Evolutionary conservation across 495 filamentous ascomycete species (phyloP), one percentile per base, ranked within the genome.

Genomic region (Aspergillus sparsus): DNA sequence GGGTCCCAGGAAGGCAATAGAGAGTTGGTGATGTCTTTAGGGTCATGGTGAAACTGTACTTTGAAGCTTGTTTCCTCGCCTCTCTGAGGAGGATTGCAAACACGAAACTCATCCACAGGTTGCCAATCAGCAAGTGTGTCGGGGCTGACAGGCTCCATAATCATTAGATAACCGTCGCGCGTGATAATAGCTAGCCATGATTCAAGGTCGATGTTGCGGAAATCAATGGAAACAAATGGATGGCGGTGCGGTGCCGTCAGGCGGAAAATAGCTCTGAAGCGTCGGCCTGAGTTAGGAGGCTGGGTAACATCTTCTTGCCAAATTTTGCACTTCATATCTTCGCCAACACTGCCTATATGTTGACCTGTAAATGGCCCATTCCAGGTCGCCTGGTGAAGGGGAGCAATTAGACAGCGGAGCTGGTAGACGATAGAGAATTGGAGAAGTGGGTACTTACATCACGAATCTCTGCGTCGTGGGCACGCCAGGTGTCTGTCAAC

Each of bases 231-330:
- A 62, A 92, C 83, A 74, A 86, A 88, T 12, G 89, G 84, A 58
- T 86, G 72, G 32, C 84, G 75, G 27, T 85, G 80, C 27, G 77
- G 74, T 35, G 87, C 81, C 44, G 78, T 74, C 66, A 85, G 75
- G 42, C 81, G 79, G 62, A 79, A 83, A 63, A 86, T 82, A 45
- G 79, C 76, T 66, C 83, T 87, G 77, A 96, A 97, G 47, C 91
- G 87, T n/a, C 86, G 81, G 45, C 91, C 90, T 21, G 82, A 85
- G 56, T 81, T 81, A 5, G 87, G 85, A 7, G 85, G 77, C 54
- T 92, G 86, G 13, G 84, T 85, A 27, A 87, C 85, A 70, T 95
- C 90, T 78, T 96, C 93, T 62, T 88, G 86, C 92, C 92, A 97
- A 33, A 96, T 77, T 70, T 90, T 92, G 74, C 92, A 90, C 68